Percentiles rank a stretch among this genome's conserved stretches.
These are phyloP conservation scores for Loxodes magnus DNA, from an alignment of 73 alveolate species.

Conservation along the genomic window DNA sequence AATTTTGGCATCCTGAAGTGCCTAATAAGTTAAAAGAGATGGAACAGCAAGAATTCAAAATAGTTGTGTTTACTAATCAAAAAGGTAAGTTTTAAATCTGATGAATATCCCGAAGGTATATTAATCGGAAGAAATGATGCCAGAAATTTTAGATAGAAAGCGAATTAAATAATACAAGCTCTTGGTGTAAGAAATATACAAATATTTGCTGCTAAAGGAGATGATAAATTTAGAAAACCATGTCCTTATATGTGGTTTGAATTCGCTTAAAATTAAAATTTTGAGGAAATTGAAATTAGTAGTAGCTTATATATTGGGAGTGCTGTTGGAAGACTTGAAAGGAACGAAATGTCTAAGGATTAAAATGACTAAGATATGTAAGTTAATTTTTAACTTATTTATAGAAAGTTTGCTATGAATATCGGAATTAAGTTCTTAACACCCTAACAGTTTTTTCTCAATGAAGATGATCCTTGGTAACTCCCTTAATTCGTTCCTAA, in stretches of 20 bases:
- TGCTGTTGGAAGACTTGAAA: conserved; percentile 97
- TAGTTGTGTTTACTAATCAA: conserved; percentile 55
- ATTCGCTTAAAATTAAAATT: conserved; percentile 43
- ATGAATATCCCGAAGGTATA: no score
- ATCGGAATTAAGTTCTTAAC: conserved; percentile 76
- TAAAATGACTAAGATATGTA: conserved; percentile 87
- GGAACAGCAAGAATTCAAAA: conserved; percentile 44
- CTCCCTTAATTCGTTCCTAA: no score
- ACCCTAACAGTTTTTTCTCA: conserved; percentile 90
- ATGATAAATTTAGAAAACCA: conserved; percentile 88
- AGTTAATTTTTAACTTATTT: no score
- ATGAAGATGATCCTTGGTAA: conserved; percentile 57
- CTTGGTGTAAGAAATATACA: conserved; percentile 31
- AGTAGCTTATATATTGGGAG: conserved; percentile 53
- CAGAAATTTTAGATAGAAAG: conserved; percentile 34
- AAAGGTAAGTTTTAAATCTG: no score
- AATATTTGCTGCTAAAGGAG: conserved; percentile 58
- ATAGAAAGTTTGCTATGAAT: conserved; percentile 92
- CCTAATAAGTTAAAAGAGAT: conserved; percentile 27
- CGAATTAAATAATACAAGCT: conserved; percentile 30
- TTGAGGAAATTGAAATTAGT: conserved; percentile 11
- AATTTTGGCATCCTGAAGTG: conserved; percentile 41
- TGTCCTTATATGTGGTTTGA: conserved; percentile 80
- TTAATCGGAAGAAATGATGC: conserved; percentile 36
- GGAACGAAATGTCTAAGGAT: conserved; percentile 67